phyloP scores from a whole-genome alignment of 139 green algal species.

The Microglena sp. region DNA sequence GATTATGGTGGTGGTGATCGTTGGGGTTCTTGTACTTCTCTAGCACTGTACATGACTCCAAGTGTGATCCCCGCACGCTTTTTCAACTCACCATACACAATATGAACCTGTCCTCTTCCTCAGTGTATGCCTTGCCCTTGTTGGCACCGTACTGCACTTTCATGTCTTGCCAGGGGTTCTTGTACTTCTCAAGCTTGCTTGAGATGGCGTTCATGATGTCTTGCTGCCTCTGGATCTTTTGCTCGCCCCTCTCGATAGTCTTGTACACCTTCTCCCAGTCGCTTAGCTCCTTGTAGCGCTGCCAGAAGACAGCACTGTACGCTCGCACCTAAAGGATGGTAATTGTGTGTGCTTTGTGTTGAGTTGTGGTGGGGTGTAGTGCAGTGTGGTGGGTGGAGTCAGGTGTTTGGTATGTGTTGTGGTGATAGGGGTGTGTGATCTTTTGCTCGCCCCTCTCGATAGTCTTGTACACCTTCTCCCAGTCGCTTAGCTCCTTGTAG shows the following conservation, averaged over 20 bases:
- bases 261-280: constrained; percentile 82
- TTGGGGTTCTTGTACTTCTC: too few relatives aligned
- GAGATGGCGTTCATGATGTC: constrained; percentile 84
- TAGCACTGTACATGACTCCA: too few relatives aligned
- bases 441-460: background rate
- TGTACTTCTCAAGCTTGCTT: constrained; percentile 87
- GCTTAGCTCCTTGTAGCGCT: constrained; percentile 61
- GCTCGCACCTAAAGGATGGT: constrained; percentile 10
- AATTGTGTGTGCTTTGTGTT: constrained; percentile 1
- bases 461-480: constrained; percentile 14
- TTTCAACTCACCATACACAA: constrained; percentile 89
- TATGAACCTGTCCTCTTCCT: constrained; percentile 99
- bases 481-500: constrained; percentile 69
- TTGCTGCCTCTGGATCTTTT: constrained; percentile 78
- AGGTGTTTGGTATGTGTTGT: too few relatives aligned
- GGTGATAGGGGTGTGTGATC: too few relatives aligned
- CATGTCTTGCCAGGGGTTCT: constrained; percentile 83
- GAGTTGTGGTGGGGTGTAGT: background rate
- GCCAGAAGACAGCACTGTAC: constrained; percentile 63
- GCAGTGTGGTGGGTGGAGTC: too few relatives aligned
- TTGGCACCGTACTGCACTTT: constrained; percentile 86
- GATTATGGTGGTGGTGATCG: too few relatives aligned
- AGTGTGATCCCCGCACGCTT: too few relatives aligned
- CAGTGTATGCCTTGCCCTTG: constrained; percentile 96
- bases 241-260: constrained; percentile 91